Evolutionary conservation across 345 rosid species (phyloP), one percentile per base, ranked within the genome.

Genomic region (Gynandropsis gynandra): DNA sequence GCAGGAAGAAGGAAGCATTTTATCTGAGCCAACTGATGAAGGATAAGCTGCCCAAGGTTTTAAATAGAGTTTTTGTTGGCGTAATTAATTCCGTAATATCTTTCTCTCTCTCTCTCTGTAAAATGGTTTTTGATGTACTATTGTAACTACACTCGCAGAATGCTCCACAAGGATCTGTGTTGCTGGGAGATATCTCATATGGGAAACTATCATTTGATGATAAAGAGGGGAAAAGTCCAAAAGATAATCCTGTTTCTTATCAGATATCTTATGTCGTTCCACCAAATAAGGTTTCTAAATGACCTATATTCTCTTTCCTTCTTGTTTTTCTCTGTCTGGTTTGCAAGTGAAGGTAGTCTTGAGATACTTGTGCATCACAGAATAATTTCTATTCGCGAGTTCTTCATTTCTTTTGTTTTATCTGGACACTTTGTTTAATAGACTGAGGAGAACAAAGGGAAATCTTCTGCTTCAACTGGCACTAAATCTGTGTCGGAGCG

Each of bases 1-100:
- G 54, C 65, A 92, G 98, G 70, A 74, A 67, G 64, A 92, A 72
- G 63, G 95, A 92, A 76, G 85, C 98, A 20, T 67, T 92, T 58
- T 92, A 82, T 75, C 50, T 92, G 81, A 76, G 76, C 54, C 98
- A 80, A 41, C 96, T 95, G 6, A 64, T 61, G 40, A 82, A 75
- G 74, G 98, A 87, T 64, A 92, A 80, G 79, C 76, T 87, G 52
- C 70, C 70, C 29, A 66, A 58, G 70, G 70, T 66, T 31, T 48
- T 10, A 2, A 54, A 9, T 59, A 20, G 20, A 53, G 19, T 41
- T 54, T n/a, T 58, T 15, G 42, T 18, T 36, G 44, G 31, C 45
- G 18, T 50, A 51, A 9, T 56, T 43, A 19, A 44, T 18, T 11
- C 39, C 38, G 29, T 19, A 31, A 18, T 45, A 42, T 53, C 44